phyloP scores from a whole-genome alignment of 2,329 filamentous ascomycete genomes.

The Diplodia corticola region DNA sequence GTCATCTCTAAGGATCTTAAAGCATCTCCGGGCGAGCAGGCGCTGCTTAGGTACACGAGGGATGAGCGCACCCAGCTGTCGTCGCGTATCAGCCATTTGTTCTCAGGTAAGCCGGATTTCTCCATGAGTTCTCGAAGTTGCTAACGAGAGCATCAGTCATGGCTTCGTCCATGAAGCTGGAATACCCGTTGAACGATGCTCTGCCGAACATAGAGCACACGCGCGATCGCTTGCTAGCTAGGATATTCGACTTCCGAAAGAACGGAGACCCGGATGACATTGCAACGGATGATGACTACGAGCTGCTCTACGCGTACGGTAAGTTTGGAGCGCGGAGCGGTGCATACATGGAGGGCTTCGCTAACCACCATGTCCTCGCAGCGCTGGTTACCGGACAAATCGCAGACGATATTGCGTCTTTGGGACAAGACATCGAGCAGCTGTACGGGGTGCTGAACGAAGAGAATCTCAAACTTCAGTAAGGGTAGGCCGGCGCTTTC shows the following conservation, averaged over 20 bases:
- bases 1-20: slow-evolving; percentile 79
- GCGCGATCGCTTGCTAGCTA: slow-evolving; percentile 79
- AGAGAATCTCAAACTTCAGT: slow-evolving; percentile 60
- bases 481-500: not conserved
- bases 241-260: slow-evolving; percentile 83
- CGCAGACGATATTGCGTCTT: slow-evolving; percentile 55
- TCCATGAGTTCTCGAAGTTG: not conserved
- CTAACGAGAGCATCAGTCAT: slow-evolving; percentile 57
- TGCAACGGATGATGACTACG: slow-evolving; percentile 78
- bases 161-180: slow-evolving; percentile 88
- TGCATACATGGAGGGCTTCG: not conserved
- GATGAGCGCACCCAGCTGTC: slow-evolving; percentile 79
- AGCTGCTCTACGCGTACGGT: slow-evolving; percentile 89
- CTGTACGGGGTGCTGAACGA: slow-evolving; percentile 64
- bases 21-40: slow-evolving; percentile 76
- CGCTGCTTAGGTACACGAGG: slow-evolving; percentile 75
- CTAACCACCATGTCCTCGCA: slow-evolving; percentile 32
- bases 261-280: slow-evolving; percentile 54
- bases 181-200: slow-evolving; percentile 88
- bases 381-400: slow-evolving; percentile 64
- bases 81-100: slow-evolving; percentile 85
- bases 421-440: slow-evolving; percentile 57
- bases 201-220: slow-evolving; percentile 79
- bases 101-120: slow-evolving; percentile 52
- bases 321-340: slow-evolving; percentile 32